phyloP scores from a whole-genome alignment of 805 yeast genomes.

The Candida pseudofarinosa region DNA sequence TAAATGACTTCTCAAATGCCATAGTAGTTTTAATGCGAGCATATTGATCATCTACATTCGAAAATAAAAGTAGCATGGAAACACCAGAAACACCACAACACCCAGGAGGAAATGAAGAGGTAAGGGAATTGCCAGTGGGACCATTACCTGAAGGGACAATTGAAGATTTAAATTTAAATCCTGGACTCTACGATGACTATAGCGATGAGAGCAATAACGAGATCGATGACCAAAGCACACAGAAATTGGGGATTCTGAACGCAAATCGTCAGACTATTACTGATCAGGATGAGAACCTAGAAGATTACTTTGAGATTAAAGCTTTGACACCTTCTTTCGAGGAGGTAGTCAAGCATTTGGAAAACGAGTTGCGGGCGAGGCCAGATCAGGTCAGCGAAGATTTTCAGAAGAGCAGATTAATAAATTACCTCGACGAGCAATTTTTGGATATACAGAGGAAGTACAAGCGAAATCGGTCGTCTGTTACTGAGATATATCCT shows the following conservation, averaged over 20 bases:
- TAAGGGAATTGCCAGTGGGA: conserved; percentile 22
- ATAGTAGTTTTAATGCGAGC: too few relatives aligned
- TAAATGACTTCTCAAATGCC: neutral
- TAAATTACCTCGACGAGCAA: conserved; percentile 33
- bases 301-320: conserved; percentile 1
- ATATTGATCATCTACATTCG: neutral
- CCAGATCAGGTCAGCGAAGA: neutral
- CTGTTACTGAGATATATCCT: conserved; percentile 17
- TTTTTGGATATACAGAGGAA: conserved; percentile 30
- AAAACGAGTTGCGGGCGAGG: conserved; percentile 7
- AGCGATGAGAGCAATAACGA: conserved; percentile 7
- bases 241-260: conserved; percentile 2
- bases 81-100: conserved; percentile 34
- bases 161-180: conserved; percentile 36
- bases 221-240: neutral
- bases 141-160: conserved; percentile 14
- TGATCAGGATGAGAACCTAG: neutral
- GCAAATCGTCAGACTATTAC: neutral
- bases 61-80: conserved; percentile 9
- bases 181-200: conserved; percentile 30
- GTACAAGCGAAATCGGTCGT: conserved; percentile 36
- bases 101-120: conserved; percentile 33
- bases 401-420: conserved; percentile 33
- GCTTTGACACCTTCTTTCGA: conserved; percentile 28
- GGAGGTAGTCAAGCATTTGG: conserved; percentile 16